These are phyloP conservation scores for Termitomyces sp. DNA, from an alignment of 768 basidiomycete species.

Conservation along the genomic window DNA sequence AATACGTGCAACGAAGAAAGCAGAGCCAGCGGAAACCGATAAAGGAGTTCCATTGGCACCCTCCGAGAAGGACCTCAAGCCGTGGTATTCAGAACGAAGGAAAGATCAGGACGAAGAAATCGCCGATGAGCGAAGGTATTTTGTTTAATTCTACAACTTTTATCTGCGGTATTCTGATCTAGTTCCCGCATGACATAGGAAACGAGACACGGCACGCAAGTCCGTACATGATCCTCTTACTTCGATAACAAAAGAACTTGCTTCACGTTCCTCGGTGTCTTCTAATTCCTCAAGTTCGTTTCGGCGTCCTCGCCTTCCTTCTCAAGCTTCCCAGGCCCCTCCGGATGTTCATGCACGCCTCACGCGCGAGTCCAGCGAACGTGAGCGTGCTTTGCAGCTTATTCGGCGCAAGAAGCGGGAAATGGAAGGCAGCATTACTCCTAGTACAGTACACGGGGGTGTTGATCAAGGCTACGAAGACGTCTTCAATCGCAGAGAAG, in stretches of 20 bases:
- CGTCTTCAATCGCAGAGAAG: constrained; percentile 63
- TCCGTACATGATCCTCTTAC: constrained; percentile 66
- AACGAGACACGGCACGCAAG: constrained; percentile 60
- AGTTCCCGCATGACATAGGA: constrained; percentile 30
- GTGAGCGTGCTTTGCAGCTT: constrained; percentile 69
- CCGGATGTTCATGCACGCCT: constrained; percentile 54
- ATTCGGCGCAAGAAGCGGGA: constrained; percentile 64
- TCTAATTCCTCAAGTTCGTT: constrained; percentile 9
- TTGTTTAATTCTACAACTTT: neutral
- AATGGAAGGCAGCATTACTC: constrained; percentile 59
- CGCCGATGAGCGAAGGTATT: constrained; percentile 27
- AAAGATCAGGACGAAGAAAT: constrained; percentile 13
- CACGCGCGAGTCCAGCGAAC: constrained; percentile 69
- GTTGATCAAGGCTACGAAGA: constrained; percentile 53
- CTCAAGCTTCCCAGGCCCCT: constrained; percentile 21
- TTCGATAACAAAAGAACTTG: constrained; percentile 63
- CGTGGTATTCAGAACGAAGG: constrained; percentile 59
- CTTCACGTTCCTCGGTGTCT: constrained; percentile 28
- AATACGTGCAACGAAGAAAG: constrained; percentile 45
- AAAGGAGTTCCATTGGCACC: constrained; percentile 74
- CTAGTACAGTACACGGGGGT: constrained; percentile 58
- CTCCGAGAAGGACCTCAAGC: constrained; percentile 68
- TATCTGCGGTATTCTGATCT: neutral
- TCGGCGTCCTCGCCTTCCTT: constrained; percentile 14
- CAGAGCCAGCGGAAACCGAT: constrained; percentile 48